A percentile compares a stretch with the other conserved stretches of the same genome.
Evolutionary conservation across 2,329 filamentous ascomycete species (phyloP).

Genomic region (Simplicillium aogashimaense): DNA sequence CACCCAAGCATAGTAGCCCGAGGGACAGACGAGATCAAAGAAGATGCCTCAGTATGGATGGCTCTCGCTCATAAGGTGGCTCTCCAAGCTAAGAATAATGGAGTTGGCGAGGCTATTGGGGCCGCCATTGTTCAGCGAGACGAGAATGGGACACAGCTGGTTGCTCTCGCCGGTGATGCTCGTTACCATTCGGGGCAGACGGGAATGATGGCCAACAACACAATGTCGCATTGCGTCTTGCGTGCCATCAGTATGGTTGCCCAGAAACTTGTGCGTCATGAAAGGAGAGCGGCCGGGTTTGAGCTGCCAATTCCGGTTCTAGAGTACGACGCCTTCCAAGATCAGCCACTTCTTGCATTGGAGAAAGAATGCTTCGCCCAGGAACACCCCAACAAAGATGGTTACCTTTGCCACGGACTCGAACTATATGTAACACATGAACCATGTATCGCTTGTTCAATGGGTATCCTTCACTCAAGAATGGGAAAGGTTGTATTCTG

Average conservation of each 20-base stretch:
- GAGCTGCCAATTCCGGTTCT: conserved; percentile 28
- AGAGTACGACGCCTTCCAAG: conserved; percentile 55
- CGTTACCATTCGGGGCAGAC: conserved; percentile 51
- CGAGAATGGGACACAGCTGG: conserved; percentile 41
- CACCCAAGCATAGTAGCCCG: conserved; percentile 67
- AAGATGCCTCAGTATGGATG: conserved; percentile 57
- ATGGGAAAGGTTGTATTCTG: conserved; percentile 81
- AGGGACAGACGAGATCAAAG: conserved; percentile 57
- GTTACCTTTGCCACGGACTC: conserved; percentile 88
- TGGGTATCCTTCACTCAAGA: conserved; percentile 89
- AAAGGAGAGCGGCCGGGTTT: conserved; percentile 30
- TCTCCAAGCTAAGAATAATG: conserved; percentile 41
- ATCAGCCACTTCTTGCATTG: conserved; percentile 56
- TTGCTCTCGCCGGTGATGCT: conserved; percentile 69
- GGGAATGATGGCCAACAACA: conserved; percentile 49
- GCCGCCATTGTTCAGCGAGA: conserved; percentile 65
- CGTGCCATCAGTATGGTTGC: conserved; percentile 78
- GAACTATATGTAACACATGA: conserved; percentile 94
- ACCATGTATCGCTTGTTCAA: conserved; percentile 92
- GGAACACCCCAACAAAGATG: conserved; percentile 60
- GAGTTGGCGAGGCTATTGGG: conserved; percentile 60
- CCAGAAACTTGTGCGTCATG: conserved; percentile 49
- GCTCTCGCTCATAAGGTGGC: conserved; percentile 56
- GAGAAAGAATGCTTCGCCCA: conserved; percentile 53
- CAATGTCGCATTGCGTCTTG: conserved; percentile 69